Base-by-base conservation (phyloP, 371 early-diverging fungal genomes). In the Quaeritorhiza haematococci region DNA sequence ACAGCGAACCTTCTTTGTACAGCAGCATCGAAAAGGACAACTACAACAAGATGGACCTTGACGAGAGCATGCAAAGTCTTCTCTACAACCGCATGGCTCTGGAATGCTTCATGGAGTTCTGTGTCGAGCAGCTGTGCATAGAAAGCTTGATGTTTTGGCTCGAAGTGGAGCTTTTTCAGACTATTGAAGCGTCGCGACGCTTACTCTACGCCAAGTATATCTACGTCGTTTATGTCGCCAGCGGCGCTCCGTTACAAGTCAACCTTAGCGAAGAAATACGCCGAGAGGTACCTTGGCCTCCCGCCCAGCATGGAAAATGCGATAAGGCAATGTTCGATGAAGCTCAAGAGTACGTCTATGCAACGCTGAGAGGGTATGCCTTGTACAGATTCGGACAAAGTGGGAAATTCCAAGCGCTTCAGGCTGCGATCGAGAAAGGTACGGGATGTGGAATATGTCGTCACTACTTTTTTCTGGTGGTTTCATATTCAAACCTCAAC, bases 101-200 rank as follows among this genome's bases (percentile, higher is more conserved):
- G 23, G 67, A 76, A 34, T 75, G 62, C 43, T 80, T 84, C 45
- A 69, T 67, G 15, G 74, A 79, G 60, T 80, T 81, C 50, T 78
- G 81, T 59, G 55, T 78, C 45, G 71, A 71, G 47, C 81, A 84
- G 55, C 79, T 74, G 55, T 70, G 74, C 1, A 71, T 80, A 42
- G 84, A 84, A 56, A 76, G 75, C 43, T 55, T 80, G 1, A 58
- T 82, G 23, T 84, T 84, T 59, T 84, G 79, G 79, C 48, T 84
- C 56, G 80, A 82, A 29, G 76, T 76, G 5, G 83, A 84, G 54
- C 46, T 78, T 10, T 82, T 75, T 41, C 61, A 65, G 44, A 24
- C 38, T 28, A 47, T 15, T 49, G 53, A 30, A 38, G 26, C 33
- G 24, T 13, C 32, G 33, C 13, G 10, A 17, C 26, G 52, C 3